Evolutionary conservation across 495 filamentous ascomycete species (phyloP).

Genomic region (Aspergillus baeticus): DNA sequence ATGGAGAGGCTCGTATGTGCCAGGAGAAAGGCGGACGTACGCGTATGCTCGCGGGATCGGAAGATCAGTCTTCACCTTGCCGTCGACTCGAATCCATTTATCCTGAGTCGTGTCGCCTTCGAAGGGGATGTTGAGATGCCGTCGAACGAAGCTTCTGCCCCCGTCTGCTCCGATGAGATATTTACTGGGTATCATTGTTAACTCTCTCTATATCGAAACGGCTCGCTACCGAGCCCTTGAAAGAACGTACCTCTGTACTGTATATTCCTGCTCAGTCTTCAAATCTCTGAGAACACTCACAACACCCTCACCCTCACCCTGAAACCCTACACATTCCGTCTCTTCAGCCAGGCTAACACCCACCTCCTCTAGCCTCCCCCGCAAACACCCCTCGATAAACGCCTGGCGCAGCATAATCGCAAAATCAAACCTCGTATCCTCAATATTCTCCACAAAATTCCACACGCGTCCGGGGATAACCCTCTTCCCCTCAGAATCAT

Average conservation of each 20-base stretch:
- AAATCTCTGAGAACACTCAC: background rate
- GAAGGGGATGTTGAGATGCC: conserved; percentile 39
- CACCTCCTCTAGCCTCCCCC: background rate
- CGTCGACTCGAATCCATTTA: conserved; percentile 49
- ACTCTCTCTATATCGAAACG: no score
- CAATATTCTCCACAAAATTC: conserved; percentile 15
- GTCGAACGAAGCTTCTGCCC: conserved; percentile 43
- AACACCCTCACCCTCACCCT: background rate
- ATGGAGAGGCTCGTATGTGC: no score
- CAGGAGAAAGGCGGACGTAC: background rate
- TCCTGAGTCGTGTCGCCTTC: conserved; percentile 42
- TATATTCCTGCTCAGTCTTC: no score
- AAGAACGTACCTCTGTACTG: background rate
- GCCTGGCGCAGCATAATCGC: conserved; percentile 5
- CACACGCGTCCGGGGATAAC: conserved; percentile 12
- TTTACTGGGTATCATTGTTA: conserved; percentile 19
- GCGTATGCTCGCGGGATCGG: conserved; percentile 23
- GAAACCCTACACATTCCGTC: conserved; percentile 6
- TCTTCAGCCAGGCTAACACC: background rate
- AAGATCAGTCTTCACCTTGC: conserved; percentile 46
- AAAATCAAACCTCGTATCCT: conserved; percentile 4
- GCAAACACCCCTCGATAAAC: conserved; percentile 1
- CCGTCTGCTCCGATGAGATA: conserved; percentile 52
- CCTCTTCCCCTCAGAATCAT: background rate
- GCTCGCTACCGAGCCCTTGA: background rate